Conservation (phyloP, 129 eudicot genomes). For the Logfia minima region DNA sequence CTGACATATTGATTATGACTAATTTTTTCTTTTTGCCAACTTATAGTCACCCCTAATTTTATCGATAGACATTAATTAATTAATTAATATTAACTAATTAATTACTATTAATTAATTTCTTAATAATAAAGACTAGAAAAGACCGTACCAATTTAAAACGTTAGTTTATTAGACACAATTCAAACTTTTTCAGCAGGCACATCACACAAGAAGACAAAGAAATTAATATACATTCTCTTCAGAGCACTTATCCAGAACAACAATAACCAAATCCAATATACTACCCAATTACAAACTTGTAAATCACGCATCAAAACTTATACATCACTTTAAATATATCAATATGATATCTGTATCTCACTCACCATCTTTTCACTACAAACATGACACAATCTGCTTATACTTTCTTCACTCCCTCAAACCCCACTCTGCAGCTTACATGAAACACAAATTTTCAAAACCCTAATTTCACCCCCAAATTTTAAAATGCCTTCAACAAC, state of each 20-base stretch:
- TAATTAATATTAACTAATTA: too few species aligned
- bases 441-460: constrained; percentile 19
- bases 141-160: not conserved
- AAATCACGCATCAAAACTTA: not conserved
- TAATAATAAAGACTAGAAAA: too few species aligned
- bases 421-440: constrained; percentile 15
- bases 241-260: not conserved
- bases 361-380: constrained; percentile 21
- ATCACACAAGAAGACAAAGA: not conserved
- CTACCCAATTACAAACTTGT: not conserved
- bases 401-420: not conserved
- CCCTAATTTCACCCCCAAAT: constrained; percentile 18
- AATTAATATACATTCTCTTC: not conserved
- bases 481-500: constrained; percentile 25
- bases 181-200: not conserved
- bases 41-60: too few species aligned
- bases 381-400: not conserved
- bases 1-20: too few species aligned
- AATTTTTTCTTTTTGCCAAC: too few species aligned
- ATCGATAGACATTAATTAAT: too few species aligned
- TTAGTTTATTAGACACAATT: not conserved
- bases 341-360: not conserved
- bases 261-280: not conserved
- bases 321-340: not conserved
- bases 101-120: too few species aligned